Conservation (phyloP, 2,329 filamentous ascomycete genomes). For the Ophiostoma piceae region DNA sequence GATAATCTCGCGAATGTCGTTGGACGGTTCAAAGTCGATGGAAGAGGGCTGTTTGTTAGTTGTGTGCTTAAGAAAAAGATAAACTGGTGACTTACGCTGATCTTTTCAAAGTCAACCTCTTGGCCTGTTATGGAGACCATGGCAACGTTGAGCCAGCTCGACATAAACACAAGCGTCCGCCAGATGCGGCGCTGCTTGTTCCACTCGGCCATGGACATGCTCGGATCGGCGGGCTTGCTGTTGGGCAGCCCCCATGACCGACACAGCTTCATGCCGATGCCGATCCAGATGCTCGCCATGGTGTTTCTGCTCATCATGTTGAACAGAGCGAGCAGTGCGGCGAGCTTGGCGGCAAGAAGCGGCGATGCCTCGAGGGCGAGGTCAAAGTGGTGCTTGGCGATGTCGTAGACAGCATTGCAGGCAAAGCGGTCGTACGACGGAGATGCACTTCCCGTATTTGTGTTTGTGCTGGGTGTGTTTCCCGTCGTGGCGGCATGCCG, state of each 20-base stretch:
- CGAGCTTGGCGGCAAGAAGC: conserved; percentile 32
- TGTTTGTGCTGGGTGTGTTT: neutral
- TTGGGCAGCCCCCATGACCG: conserved; percentile 28
- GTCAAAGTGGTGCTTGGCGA: conserved; percentile 31
- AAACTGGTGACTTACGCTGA: conserved; percentile 1
- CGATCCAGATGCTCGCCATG: conserved; percentile 32
- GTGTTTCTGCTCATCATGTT: conserved; percentile 33
- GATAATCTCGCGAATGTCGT: conserved; percentile 29
- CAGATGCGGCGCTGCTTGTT: conserved; percentile 31
- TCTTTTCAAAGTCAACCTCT: conserved; percentile 27
- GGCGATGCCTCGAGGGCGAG: conserved; percentile 30
- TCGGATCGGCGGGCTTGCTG: conserved; percentile 17
- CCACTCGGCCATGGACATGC: conserved; percentile 25
- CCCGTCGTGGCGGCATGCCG: conserved; percentile 28
- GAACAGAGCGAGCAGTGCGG: conserved; percentile 32
- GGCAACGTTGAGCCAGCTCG: conserved; percentile 34
- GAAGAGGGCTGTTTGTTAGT: conserved; percentile 20
- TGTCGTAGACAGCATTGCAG: conserved; percentile 30
- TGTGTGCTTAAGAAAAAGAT: neutral
- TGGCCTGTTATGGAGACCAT: conserved; percentile 32
- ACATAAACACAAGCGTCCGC: conserved; percentile 33
- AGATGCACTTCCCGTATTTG: neutral
- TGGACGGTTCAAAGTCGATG: conserved; percentile 28
- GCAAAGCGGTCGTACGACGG: conserved; percentile 24
- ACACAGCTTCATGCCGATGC: conserved; percentile 31